Conservation (phyloP, 2,329 filamentous ascomycete genomes). For the Raffaelea albimanens region DNA sequence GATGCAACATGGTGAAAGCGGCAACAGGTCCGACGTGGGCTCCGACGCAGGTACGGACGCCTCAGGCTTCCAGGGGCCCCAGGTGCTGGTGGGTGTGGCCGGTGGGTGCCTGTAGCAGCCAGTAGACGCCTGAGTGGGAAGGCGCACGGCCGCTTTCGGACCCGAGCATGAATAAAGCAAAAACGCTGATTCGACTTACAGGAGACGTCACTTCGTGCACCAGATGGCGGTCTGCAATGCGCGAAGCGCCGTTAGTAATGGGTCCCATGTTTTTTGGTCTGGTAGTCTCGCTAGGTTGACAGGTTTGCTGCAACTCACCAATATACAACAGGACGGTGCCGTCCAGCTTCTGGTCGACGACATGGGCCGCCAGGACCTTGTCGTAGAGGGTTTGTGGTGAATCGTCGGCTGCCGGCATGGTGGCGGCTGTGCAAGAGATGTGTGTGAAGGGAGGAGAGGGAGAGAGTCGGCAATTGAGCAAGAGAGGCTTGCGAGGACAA, state of each 20-base stretch:
- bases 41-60: background rate
- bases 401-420: slow-evolving; percentile 65
- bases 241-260: too few species aligned
- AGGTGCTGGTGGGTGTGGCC: too few species aligned
- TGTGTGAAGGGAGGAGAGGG: background rate
- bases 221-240: slow-evolving; percentile 68
- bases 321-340: slow-evolving; percentile 91
- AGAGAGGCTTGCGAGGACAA: background rate
- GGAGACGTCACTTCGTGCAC: slow-evolving; percentile 98
- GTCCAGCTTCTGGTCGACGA: slow-evolving; percentile 91
- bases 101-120: too few species aligned
- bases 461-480: background rate
- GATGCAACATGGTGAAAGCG: too few species aligned
- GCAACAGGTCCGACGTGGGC: background rate
- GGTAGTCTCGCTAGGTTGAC: too few species aligned
- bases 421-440: background rate
- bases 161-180: background rate
- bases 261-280: too few species aligned
- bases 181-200: slow-evolving; percentile 37
- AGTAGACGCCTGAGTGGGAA: too few species aligned
- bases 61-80: too few species aligned
- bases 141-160: slow-evolving; percentile 1
- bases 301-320: slow-evolving; percentile 50
- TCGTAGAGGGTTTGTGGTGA: slow-evolving; percentile 85
- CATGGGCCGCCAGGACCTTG: slow-evolving; percentile 91